A percentile compares a stretch with the other conserved stretches of the same genome.
phyloP scores from a whole-genome alignment of 1,284 basidiomycete species.

The Agroathelia rolfsii region DNA sequence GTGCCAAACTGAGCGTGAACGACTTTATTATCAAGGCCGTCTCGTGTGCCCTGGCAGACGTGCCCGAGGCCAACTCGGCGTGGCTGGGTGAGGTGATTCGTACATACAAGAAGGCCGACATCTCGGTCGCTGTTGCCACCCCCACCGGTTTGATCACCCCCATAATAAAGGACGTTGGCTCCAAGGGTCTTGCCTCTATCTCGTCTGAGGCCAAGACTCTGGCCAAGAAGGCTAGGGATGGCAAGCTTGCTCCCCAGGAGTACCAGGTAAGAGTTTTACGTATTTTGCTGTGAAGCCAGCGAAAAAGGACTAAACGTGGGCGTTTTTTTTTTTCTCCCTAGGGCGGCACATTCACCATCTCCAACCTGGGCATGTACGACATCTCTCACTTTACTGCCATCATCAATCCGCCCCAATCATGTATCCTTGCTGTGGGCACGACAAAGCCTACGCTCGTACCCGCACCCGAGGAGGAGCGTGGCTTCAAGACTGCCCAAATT shows the following conservation, averaged over 20 bases:
- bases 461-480: constrained; percentile 82
- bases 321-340: too few species aligned
- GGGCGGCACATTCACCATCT: constrained; percentile 98
- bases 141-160: constrained; percentile 96
- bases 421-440: constrained; percentile 91
- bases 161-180: constrained; percentile 88
- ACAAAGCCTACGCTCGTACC: constrained; percentile 85
- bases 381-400: constrained; percentile 96
- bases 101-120: constrained; percentile 95
- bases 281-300: too few species aligned
- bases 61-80: constrained; percentile 96
- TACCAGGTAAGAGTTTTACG: constrained; percentile 78
- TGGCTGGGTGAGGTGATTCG: constrained; percentile 96
- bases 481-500: constrained; percentile 63
- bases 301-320: too few species aligned
- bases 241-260: constrained; percentile 91
- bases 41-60: constrained; percentile 84
- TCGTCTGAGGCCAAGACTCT: constrained; percentile 88
- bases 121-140: constrained; percentile 95
- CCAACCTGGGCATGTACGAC: constrained; percentile 98
- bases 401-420: constrained; percentile 98
- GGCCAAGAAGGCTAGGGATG: constrained; percentile 91
- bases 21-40: constrained; percentile 98
- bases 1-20: constrained; percentile 91
- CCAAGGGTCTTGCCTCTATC: constrained; percentile 88